Percentiles rank a stretch among this genome's conserved stretches.
These are phyloP conservation scores for Pyrenophora graminea DNA, from an alignment of 2,329 filamentous ascomycete genomes.

Conservation along the genomic window DNA sequence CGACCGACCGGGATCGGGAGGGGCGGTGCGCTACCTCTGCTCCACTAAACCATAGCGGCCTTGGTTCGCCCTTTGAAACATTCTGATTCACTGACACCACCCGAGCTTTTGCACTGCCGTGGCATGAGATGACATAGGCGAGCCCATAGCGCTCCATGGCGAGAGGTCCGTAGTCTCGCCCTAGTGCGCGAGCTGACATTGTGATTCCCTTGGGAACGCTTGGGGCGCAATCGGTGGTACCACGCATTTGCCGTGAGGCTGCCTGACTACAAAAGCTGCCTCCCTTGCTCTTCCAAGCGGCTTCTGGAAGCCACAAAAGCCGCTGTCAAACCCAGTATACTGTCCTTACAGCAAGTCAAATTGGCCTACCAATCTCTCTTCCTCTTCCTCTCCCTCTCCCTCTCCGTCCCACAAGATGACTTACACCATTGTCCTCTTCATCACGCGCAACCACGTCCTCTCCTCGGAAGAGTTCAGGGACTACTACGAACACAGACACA, in stretches of 20 bases:
- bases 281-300: constrained; percentile 7
- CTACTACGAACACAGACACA: constrained; percentile 34
- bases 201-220: constrained; percentile 3
- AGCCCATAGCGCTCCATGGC: constrained; percentile 11
- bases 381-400: neutral
- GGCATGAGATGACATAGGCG: constrained; percentile 6
- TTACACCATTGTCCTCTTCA: constrained; percentile 32
- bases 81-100: neutral
- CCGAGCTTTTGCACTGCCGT: neutral
- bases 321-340: constrained; percentile 12
- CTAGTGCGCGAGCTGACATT: constrained; percentile 13
- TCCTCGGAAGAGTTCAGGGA: constrained; percentile 33
- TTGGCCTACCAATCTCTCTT: too few species aligned
- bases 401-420: constrained; percentile 19
- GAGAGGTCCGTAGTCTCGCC: constrained; percentile 8
- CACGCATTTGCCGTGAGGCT: neutral
- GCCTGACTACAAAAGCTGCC: constrained; percentile 15
- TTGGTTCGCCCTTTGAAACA: neutral
- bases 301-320: constrained; percentile 14
- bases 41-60: constrained; percentile 5
- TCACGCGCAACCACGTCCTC: constrained; percentile 29
- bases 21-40: neutral
- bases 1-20: neutral
- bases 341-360: neutral
- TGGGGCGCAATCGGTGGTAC: constrained; percentile 6